Percentiles rank a stretch among this genome's conserved stretches.
These are phyloP conservation scores for Globisporangium heterothallicum DNA, from an alignment of 352 stramenopile species.

Conservation along the genomic window DNA sequence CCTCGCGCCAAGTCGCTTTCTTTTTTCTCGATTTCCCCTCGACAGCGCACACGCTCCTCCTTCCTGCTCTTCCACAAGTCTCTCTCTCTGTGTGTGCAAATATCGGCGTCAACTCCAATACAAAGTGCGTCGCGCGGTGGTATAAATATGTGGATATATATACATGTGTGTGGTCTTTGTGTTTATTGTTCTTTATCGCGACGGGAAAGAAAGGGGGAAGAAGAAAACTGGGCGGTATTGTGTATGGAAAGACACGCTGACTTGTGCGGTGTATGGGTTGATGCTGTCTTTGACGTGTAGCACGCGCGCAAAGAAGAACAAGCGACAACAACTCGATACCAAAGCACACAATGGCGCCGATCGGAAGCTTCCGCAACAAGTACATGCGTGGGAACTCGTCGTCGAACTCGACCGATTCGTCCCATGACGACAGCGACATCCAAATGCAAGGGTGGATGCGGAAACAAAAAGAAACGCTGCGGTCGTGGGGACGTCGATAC, in stretches of 20 bases:
- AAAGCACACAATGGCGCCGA: constrained; percentile 31
- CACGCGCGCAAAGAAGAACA: background rate
- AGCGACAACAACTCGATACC: background rate
- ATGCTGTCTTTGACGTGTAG: background rate
- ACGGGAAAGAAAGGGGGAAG: background rate
- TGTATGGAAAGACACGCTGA: background rate
- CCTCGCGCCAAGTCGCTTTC: no score
- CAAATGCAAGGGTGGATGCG: constrained; percentile 83
- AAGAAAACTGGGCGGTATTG: background rate
- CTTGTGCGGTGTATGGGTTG: background rate
- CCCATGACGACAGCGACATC: constrained; percentile 59
- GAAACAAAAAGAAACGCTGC: constrained; percentile 78
- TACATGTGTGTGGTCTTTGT: background rate
- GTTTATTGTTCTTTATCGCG: background rate
- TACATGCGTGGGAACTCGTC: constrained; percentile 57
- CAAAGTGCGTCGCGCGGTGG: background rate
- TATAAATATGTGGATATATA: background rate
- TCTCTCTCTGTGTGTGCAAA: no score
- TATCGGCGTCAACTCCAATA: background rate
- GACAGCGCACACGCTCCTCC: background rate
- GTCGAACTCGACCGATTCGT: constrained; percentile 36
- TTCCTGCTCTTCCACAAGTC: no score
- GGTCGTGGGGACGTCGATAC: constrained; percentile 61
- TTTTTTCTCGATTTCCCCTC: background rate
- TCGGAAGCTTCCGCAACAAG: constrained; percentile 48